Conservation (phyloP, 805 yeast genomes). For the Candida palmyrensis region DNA sequence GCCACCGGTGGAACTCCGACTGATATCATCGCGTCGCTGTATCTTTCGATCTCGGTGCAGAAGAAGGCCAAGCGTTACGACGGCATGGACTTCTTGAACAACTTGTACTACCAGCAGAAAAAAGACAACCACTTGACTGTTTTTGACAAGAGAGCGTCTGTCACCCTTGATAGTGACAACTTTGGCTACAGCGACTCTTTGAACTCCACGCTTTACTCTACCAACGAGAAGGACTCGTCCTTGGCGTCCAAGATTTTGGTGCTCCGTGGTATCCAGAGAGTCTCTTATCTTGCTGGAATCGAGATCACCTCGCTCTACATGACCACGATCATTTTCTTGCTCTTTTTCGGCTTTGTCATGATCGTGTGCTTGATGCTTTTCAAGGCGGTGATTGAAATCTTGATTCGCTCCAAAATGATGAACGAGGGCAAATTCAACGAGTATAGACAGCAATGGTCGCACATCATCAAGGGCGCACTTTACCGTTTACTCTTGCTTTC, state of each 20-base stretch:
- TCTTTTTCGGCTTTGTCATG: conserved; percentile 67
- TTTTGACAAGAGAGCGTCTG: conserved; percentile 23
- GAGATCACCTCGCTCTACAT: conserved; percentile 83
- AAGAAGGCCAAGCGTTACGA: conserved; percentile 35
- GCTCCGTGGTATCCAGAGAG: conserved; percentile 88
- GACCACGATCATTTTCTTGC: conserved; percentile 80
- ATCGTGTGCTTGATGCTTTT: conserved; percentile 52
- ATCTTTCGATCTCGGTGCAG: conserved; percentile 83
- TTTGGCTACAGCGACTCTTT: conserved; percentile 40
- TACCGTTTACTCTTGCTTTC: conserved; percentile 80
- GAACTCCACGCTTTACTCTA: conserved; percentile 52
- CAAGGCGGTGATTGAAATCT: conserved; percentile 66
- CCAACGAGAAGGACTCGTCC: conserved; percentile 58
- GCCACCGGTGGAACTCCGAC: conserved; percentile 89
- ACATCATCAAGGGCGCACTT: conserved; percentile 82
- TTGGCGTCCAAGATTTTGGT: conserved; percentile 68
- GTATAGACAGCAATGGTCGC: conserved; percentile 77
- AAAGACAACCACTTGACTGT: conserved; percentile 9
- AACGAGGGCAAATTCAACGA: conserved; percentile 63
- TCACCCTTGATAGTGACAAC: conserved; percentile 39
- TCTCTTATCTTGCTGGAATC: conserved; percentile 75
- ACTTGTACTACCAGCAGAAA: conserved; percentile 6
- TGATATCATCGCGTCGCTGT: conserved; percentile 59
- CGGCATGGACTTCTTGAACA: conserved; percentile 12
- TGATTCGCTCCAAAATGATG: conserved; percentile 53